phyloP scores from a whole-genome alignment of 768 basidiomycete species.

The Clathrus columnatus region DNA sequence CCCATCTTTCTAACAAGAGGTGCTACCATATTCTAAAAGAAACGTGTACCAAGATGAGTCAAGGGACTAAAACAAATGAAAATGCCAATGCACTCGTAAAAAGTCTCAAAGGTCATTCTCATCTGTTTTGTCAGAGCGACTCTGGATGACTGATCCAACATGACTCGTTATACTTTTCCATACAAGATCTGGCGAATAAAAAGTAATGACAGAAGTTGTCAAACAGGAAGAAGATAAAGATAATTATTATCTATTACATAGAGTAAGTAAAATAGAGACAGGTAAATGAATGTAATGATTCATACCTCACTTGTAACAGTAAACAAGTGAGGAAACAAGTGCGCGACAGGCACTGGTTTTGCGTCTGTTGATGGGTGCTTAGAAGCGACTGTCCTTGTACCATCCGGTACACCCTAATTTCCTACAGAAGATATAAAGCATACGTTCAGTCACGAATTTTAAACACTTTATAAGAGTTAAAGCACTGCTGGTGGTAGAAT shows the following conservation, averaged over 20 bases:
- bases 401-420: no score
- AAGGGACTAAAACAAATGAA: no score
- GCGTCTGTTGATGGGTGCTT: no score
- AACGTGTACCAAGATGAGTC: neutral
- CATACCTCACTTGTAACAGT: no score
- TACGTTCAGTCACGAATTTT: constrained; percentile 69
- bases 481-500: constrained; percentile 65
- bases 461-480: constrained; percentile 65
- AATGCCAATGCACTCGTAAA: constrained; percentile 26
- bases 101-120: constrained; percentile 29
- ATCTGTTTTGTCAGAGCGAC: neutral
- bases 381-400: no score
- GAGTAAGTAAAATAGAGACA: no score
- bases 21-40: constrained; percentile 32
- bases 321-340: no score
- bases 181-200: constrained; percentile 51
- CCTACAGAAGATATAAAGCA: constrained; percentile 24
- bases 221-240: no score
- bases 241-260: no score
- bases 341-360: no score
- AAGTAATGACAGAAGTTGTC: constrained; percentile 9
- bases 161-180: constrained; percentile 63
- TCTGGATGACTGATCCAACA: constrained; percentile 24
- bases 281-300: no score
- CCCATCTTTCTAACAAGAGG: constrained; percentile 77